Evolutionary conservation across 257 asterid species (phyloP).

Genomic region (Nicotiana sylvestris): DNA sequence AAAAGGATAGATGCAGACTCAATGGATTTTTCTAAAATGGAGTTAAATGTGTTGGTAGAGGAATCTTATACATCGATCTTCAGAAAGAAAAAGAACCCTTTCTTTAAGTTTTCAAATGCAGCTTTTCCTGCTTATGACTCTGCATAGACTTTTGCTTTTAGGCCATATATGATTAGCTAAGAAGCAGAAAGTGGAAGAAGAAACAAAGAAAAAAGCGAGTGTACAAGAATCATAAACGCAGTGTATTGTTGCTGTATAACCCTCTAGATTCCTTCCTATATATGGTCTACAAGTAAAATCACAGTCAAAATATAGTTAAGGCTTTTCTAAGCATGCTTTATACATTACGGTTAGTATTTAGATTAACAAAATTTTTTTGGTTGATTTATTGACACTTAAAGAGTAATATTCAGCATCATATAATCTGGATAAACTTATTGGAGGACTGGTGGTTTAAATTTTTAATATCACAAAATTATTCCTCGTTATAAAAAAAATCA

Average conservation of each 20-base stretch:
- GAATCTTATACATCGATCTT: neutral
- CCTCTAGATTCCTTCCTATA: neutral
- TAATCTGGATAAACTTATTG: neutral
- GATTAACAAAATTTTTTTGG: neutral
- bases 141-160: neutral
- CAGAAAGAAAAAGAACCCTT: neutral
- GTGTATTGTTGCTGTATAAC: neutral
- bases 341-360: neutral
- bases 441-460: neutral
- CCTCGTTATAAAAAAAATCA: no score
- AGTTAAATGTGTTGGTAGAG: neutral
- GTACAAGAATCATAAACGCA: neutral
- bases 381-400: neutral
- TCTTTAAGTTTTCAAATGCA: neutral
- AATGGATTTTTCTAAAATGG: neutral
- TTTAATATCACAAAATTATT: neutral
- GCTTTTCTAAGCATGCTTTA: neutral
- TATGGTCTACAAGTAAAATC: neutral
- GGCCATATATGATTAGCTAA: neutral
- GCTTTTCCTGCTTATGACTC: neutral
- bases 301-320: neutral
- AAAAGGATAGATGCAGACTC: slow-evolving; percentile 3
- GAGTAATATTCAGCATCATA: neutral
- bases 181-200: neutral
- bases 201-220: neutral